Percentiles rank a stretch among this genome's conserved stretches.
These are phyloP conservation scores for Diaporthe citri DNA, from an alignment of 2,329 filamentous ascomycete genomes.

Conservation along the genomic window DNA sequence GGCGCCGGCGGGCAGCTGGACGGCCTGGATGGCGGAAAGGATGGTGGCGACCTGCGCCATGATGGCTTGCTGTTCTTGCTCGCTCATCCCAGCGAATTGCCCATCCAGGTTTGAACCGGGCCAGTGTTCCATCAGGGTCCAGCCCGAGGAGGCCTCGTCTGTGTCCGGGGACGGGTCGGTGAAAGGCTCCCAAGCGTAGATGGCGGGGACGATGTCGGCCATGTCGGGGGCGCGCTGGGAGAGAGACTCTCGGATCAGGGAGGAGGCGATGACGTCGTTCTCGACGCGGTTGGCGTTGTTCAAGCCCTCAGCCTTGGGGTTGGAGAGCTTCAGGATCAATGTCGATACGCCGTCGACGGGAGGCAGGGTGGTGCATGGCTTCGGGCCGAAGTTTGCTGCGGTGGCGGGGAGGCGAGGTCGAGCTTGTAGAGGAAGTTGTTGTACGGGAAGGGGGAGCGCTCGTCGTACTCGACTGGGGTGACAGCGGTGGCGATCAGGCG, in stretches of 20 bases:
- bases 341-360: constrained; percentile 37
- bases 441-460: constrained; percentile 42
- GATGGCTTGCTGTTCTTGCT: constrained; percentile 36
- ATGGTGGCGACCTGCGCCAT: constrained; percentile 44
- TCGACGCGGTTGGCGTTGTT: constrained; percentile 46
- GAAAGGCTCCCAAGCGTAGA: constrained; percentile 44
- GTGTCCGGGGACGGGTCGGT: background rate
- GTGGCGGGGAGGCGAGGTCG: constrained; percentile 39
- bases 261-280: constrained; percentile 46
- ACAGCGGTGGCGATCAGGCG: constrained; percentile 39
- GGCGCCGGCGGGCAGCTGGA: constrained; percentile 39
- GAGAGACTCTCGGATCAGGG: constrained; percentile 42
- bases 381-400: constrained; percentile 35
- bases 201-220: constrained; percentile 41
- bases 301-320: constrained; percentile 42
- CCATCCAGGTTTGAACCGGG: constrained; percentile 43
- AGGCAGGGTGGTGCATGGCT: constrained; percentile 38
- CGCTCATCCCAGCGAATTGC: constrained; percentile 39
- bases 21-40: constrained; percentile 42
- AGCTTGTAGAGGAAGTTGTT: constrained; percentile 48
- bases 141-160: constrained; percentile 42
- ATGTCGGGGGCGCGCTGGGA: constrained; percentile 15
- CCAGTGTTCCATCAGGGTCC: constrained; percentile 46
- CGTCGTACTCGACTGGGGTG: constrained; percentile 42
- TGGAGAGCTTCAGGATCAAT: constrained; percentile 45